Evolutionary conservation across 1,284 basidiomycete species (phyloP).

Genomic region (Ceratobasidium sp.): DNA sequence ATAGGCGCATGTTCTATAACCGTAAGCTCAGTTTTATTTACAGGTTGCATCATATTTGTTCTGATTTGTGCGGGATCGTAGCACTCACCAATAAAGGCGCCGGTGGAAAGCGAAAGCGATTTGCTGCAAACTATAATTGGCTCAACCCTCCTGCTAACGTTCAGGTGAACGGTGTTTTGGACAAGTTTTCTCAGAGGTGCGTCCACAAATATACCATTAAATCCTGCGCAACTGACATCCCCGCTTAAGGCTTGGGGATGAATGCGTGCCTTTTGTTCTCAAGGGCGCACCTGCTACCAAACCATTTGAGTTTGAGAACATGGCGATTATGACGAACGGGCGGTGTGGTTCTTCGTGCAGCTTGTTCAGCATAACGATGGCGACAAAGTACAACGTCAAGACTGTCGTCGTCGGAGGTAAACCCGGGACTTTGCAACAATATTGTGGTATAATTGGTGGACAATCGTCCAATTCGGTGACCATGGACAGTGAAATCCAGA

Average conservation of each 20-base stretch:
- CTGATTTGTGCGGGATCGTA: conserved; percentile 5
- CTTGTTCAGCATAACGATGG: conserved; percentile 67
- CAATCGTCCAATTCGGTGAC: conserved; percentile 69
- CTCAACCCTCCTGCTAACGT: conserved; percentile 25
- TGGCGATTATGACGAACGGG: conserved; percentile 36
- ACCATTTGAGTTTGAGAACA: conserved; percentile 40
- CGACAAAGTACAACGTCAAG: conserved; percentile 69
- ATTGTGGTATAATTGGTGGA: conserved; percentile 73
- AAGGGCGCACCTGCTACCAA: conserved; percentile 30
- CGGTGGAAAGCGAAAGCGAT: too few species aligned
- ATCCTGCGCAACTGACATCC: too few species aligned
- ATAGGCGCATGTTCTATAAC: conserved; percentile 39
- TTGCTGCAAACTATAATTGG: conserved; percentile 44
- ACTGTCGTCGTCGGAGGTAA: conserved; percentile 72
- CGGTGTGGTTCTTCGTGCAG: conserved; percentile 23
- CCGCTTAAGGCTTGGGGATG: conserved; percentile 22
- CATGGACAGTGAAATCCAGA: conserved; percentile 73
- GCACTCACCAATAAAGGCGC: too few species aligned
- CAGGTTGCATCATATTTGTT: background rate
- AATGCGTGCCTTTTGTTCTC: conserved; percentile 40
- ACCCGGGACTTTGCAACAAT: conserved; percentile 65
- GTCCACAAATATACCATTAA: background rate
- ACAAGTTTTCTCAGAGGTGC: conserved; percentile 43
- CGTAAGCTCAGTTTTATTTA: background rate
- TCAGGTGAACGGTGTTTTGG: conserved; percentile 32